A percentile compares a stretch with the other conserved stretches of the same genome.
phyloP scores from a whole-genome alignment of 2,329 filamentous ascomycete genomes.

The Aspergillus felis region DNA sequence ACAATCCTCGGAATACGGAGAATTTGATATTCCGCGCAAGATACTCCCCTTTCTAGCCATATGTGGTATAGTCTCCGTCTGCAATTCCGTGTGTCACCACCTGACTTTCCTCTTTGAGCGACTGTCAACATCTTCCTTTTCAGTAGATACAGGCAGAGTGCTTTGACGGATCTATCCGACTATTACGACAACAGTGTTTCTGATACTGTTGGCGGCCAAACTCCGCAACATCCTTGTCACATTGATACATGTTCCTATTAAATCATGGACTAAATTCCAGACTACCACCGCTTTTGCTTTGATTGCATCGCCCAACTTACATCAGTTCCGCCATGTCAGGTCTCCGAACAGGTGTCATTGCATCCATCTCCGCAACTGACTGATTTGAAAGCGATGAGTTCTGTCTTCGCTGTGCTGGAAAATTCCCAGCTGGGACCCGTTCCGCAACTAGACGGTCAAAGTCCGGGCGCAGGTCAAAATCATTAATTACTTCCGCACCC shows the following conservation, averaged over 20 bases:
- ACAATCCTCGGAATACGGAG: conserved; percentile 4
- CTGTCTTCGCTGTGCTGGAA: conserved; percentile 10
- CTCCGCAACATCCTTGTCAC: neutral
- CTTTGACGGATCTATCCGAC: too few relatives aligned
- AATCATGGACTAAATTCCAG: neutral
- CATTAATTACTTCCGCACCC: conserved; percentile 21
- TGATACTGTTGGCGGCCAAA: neutral
- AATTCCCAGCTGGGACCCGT: conserved; percentile 8
- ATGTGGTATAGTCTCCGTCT: neutral
- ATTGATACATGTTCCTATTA: neutral
- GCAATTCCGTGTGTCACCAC: neutral
- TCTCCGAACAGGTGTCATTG: conserved; percentile 6
- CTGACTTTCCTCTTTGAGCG: neutral
- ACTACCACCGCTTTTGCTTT: neutral
- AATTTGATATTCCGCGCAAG: neutral
- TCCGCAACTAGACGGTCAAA: conserved; percentile 27
- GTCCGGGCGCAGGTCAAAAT: conserved; percentile 30
- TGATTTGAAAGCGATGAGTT: conserved; percentile 13
- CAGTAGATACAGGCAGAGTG: too few relatives aligned
- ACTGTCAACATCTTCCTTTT: neutral
- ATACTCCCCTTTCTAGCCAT: conserved; percentile 3
- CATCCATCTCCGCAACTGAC: conserved; percentile 10
- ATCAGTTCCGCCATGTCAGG: conserved; percentile 16
- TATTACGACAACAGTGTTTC: neutral
- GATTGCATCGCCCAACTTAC: neutral